Percentiles rank a stretch among this genome's conserved stretches.
Evolutionary conservation across 177 flowering plant species (phyloP).

Genomic region (Vitis hybrid): DNA sequence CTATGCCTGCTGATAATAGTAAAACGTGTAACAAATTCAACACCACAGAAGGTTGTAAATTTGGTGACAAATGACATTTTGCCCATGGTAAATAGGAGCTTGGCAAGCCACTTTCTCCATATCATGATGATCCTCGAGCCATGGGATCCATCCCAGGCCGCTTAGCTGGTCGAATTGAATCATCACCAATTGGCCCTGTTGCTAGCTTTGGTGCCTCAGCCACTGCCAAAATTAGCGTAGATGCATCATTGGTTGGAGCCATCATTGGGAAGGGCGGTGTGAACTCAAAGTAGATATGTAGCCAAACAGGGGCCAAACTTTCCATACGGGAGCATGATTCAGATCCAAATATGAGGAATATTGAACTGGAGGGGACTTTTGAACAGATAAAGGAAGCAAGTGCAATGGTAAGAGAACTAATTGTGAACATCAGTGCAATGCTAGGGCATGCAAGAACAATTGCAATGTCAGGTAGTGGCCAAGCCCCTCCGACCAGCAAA

Average conservation of each 20-base stretch:
- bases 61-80: constrained; percentile 75
- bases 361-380: constrained; percentile 80
- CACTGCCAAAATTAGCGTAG: constrained; percentile 88
- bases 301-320: constrained; percentile 74
- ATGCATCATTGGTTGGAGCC: constrained; percentile 80
- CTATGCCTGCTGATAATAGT: constrained; percentile 24
- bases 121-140: constrained; percentile 53
- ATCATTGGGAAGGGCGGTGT: constrained; percentile 88
- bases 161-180: constrained; percentile 32
- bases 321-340: constrained; percentile 78
- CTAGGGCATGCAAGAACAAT: constrained; percentile 21
- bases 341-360: constrained; percentile 68
- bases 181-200: neutral
- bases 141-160: constrained; percentile 36
- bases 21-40: constrained; percentile 63
- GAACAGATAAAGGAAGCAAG: constrained; percentile 85
- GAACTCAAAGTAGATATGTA: constrained; percentile 82
- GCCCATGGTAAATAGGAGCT: constrained; percentile 84
- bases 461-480: constrained; percentile 11
- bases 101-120: constrained; percentile 44
- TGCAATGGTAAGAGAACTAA: constrained; percentile 77
- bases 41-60: constrained; percentile 81
- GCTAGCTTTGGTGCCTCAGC: constrained; percentile 71
- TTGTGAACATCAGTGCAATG: constrained; percentile 42
- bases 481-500: constrained; percentile 27